phyloP scores from a whole-genome alignment of 495 filamentous ascomycete species.

The Lindgomyces ingoldianus region DNA sequence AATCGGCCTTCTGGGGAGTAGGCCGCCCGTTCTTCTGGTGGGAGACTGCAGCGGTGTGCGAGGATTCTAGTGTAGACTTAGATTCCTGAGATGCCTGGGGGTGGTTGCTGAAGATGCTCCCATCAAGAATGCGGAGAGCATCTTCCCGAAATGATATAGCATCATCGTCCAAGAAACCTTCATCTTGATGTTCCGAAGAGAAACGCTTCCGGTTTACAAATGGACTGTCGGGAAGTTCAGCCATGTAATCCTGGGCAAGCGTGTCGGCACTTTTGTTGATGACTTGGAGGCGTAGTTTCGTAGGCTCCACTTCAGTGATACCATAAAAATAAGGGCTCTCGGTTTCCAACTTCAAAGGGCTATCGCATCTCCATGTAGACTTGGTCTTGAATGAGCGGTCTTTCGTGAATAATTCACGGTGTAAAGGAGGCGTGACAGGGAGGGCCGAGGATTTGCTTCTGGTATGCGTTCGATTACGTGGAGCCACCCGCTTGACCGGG shows the following conservation, averaged over 20 bases:
- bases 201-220: not conserved
- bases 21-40: slow-evolving; percentile 13
- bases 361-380: slow-evolving; percentile 9
- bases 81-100: not conserved
- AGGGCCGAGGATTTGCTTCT: slow-evolving; percentile 27
- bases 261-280: slow-evolving; percentile 29
- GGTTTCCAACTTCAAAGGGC: slow-evolving; percentile 24
- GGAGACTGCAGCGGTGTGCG: not conserved
- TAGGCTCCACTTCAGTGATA: not conserved
- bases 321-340: not conserved
- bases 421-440: slow-evolving; percentile 13
- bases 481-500: slow-evolving; percentile 3
- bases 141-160: slow-evolving; percentile 20
- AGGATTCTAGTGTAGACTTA: not conserved
- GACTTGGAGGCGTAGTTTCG: slow-evolving; percentile 8
- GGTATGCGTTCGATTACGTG: not conserved
- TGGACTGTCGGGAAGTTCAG: slow-evolving; percentile 31
- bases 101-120: slow-evolving; percentile 28
- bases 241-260: slow-evolving; percentile 32
- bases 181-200: slow-evolving; percentile 10
- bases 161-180: slow-evolving; percentile 21
- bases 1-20: slow-evolving; percentile 33
- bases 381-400: slow-evolving; percentile 4
- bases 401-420: not conserved
- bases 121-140: slow-evolving; percentile 35